A percentile compares a stretch with the other conserved stretches of the same genome.
phyloP scores from a whole-genome alignment of 2,329 filamentous ascomycete genomes.

The Phoma sp. region DNA sequence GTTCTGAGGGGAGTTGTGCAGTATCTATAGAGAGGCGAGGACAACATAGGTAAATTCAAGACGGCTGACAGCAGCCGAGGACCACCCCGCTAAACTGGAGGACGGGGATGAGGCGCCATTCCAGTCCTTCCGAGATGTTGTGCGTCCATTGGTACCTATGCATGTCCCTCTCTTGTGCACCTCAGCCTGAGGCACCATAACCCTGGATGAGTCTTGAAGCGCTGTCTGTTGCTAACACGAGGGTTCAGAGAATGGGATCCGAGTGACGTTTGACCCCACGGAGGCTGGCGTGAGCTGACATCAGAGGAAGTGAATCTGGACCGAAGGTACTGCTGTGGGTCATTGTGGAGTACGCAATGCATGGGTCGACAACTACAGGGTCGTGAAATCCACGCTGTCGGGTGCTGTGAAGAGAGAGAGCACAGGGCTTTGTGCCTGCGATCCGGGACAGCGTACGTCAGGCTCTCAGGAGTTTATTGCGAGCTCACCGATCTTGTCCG shows the following conservation, averaged over 20 bases:
- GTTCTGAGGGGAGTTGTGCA: too few relatives aligned
- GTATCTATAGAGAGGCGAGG: not conserved
- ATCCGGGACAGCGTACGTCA: constrained; percentile 6
- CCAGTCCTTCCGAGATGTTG: not conserved
- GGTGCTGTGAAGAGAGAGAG: not conserved
- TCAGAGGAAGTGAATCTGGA: constrained; percentile 2
- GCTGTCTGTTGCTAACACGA: not conserved
- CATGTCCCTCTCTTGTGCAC: not conserved
- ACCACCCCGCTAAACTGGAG: not conserved
- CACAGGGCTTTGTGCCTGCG: not conserved
- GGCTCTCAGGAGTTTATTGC: not conserved
- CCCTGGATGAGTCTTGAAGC: not conserved
- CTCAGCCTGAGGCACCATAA: not conserved
- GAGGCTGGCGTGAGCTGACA: constrained; percentile 3
- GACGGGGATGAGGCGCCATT: not conserved
- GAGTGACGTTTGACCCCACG: not conserved
- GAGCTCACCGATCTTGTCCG: not conserved
- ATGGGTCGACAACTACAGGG: constrained; percentile 4
- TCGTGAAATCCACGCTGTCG: constrained; percentile 5
- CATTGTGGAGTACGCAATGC: not conserved
- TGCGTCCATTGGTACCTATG: not conserved
- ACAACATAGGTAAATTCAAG: not conserved
- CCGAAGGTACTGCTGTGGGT: not conserved
- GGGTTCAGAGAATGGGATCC: not conserved
- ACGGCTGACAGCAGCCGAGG: too few relatives aligned